Base-by-base conservation (phyloP, 2,329 filamentous ascomycete species). In the Ustulina deusta region DNA sequence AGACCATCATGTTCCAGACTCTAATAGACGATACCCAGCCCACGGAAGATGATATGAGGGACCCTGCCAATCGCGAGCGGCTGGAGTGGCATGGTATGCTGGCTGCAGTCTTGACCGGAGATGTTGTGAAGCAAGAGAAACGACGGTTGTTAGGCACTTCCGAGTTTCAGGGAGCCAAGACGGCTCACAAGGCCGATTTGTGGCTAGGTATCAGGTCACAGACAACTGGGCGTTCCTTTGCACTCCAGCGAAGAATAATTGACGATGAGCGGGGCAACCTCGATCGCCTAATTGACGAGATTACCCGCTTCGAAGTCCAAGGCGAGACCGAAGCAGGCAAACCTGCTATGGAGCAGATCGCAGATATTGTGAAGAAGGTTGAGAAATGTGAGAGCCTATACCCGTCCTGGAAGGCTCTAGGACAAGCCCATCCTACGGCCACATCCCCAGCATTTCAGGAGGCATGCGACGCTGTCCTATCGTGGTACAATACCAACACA, bases 11-110 rank as follows among this genome's bases (percentile, higher is more conserved):
- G 78, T 97, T 97, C 75, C 94, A 97, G 54, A 79, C 77, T 25
- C 61, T 78, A 17, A 74, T 76, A 77, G 92, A 93, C 65, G 94
- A 95, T 75, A 93, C 97, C 75, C 92, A 96, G 74, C 94, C 94
- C 0, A 96, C 93, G 3, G 86, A 93, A 27, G 96, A 98, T 75
- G 96, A 99, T 78, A 81, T 98, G 60, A 91, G 92, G 79, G 92
- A 97, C 74, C 92, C 94, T 0, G 89, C 90, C 70, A 97, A 94
- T 76, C 87, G 94, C 69, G 96, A 98, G 80, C 87, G 95, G 51
- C 84, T 99, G 27, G 96, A 99, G 81, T 99, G 96, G 96, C 94
- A 99, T 81, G 93, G 93, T 2, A 99, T 99, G 96, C 83, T 99
- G 64, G 93, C 95, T 67, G 97, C 95, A 15, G 96, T 99, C 3